A percentile compares a stretch with the other conserved stretches of the same genome.
Evolutionary conservation across 2,329 filamentous ascomycete species (phyloP).

Genomic region (Westerdykella ornata): DNA sequence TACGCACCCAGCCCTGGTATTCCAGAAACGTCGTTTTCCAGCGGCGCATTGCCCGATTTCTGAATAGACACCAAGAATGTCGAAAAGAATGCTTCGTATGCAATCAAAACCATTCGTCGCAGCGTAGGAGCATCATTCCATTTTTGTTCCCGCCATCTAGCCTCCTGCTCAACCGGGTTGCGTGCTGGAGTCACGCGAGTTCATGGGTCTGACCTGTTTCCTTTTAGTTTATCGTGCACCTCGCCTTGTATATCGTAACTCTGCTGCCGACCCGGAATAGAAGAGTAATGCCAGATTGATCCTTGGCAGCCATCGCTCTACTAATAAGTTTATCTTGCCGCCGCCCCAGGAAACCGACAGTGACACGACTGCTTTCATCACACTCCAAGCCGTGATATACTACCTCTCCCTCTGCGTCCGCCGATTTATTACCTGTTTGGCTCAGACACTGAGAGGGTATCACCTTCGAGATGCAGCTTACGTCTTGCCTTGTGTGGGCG

Average conservation of each 20-base stretch:
- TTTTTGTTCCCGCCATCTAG: slow-evolving; percentile 6
- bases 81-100: slow-evolving; percentile 7
- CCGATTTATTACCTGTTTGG: slow-evolving; percentile 6
- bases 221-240: slow-evolving; percentile 23
- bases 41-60: slow-evolving; percentile 11
- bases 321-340: slow-evolving; percentile 21
- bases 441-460: not conserved
- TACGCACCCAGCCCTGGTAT: slow-evolving; percentile 9
- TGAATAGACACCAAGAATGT: slow-evolving; percentile 7
- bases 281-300: slow-evolving; percentile 18
- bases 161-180: slow-evolving; percentile 15
- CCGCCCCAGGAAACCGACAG: slow-evolving; percentile 7
- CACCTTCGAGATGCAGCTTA: slow-evolving; percentile 18
- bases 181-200: slow-evolving; percentile 21
- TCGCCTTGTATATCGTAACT: slow-evolving; percentile 20
- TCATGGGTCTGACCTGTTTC: slow-evolving; percentile 11
- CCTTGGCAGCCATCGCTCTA: slow-evolving; percentile 19
- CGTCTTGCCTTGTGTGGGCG: slow-evolving; percentile 10
- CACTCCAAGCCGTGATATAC: slow-evolving; percentile 5
- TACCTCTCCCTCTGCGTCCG: slow-evolving; percentile 1
- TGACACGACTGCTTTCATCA: slow-evolving; percentile 9
- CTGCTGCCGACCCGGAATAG: slow-evolving; percentile 17
- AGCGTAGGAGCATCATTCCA: not conserved
- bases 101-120: slow-evolving; percentile 16
- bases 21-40: slow-evolving; percentile 16